These are phyloP conservation scores for Heritiera fomes DNA, from an alignment of 345 rosid species.

Conservation along the genomic window DNA sequence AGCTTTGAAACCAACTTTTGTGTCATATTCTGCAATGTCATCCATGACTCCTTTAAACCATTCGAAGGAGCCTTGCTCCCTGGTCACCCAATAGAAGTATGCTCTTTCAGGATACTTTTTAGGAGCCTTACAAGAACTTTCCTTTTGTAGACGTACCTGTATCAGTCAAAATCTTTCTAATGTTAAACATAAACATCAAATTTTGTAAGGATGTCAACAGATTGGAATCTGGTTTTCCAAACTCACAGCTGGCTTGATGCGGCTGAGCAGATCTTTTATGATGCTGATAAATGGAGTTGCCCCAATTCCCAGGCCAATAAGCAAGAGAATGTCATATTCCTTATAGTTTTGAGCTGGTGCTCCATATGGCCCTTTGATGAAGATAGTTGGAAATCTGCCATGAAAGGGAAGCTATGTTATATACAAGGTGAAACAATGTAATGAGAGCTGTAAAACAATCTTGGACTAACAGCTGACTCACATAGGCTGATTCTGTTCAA, in stretches of 20 bases:
- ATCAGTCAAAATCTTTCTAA: neutral
- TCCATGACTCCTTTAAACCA: conserved; percentile 99
- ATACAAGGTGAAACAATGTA: neutral
- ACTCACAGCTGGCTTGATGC: conserved; percentile 57
- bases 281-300: conserved; percentile 98
- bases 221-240: neutral
- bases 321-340: conserved; percentile 72
- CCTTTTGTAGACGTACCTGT: neutral
- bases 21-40: conserved; percentile 82
- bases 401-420: neutral
- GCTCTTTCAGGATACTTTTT: conserved; percentile 80
- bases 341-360: conserved; percentile 94
- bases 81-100: conserved; percentile 93
- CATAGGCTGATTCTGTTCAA: conserved; percentile 55
- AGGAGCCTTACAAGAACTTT: neutral
- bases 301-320: conserved; percentile 89
- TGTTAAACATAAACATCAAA: neutral
- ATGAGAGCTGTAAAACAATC: neutral
- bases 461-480: conserved; percentile 25
- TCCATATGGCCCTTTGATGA: conserved; percentile 88
- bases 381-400: conserved; percentile 70
- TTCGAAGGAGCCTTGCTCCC: conserved; percentile 94
- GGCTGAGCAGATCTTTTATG: conserved; percentile 74
- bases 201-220: neutral
- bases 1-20: conserved; percentile 40